Percentiles rank a stretch among this genome's conserved stretches.
These are phyloP conservation scores for Lasiosphaeria miniovina DNA, from an alignment of 495 filamentous ascomycete species.

Conservation along the genomic window DNA sequence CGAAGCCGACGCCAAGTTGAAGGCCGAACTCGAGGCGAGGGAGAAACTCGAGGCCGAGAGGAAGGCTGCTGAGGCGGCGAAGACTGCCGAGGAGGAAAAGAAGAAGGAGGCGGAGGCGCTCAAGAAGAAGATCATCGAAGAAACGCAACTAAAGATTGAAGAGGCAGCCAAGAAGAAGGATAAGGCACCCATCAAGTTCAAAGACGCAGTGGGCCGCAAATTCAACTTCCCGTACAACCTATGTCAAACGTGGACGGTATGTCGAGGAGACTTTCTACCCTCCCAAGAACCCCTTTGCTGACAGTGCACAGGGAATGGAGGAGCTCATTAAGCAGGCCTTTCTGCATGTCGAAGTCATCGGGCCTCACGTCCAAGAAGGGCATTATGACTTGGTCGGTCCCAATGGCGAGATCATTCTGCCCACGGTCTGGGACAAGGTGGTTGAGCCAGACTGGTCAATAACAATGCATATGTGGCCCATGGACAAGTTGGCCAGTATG, in stretches of 20 bases:
- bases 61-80: conserved; percentile 30
- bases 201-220: conserved; percentile 81
- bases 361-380: conserved; percentile 76
- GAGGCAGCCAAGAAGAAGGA: conserved; percentile 52
- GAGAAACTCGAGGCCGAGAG: conserved; percentile 21
- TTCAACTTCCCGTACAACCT: conserved; percentile 82
- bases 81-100: conserved; percentile 32
- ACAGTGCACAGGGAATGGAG: conserved; percentile 66
- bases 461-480: conserved; percentile 97
- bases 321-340: conserved; percentile 85
- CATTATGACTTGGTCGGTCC: conserved; percentile 84
- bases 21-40: conserved; percentile 28
- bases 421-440: conserved; percentile 81
- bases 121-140: conserved; percentile 33
- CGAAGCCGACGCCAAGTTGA: conserved; percentile 38
- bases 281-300: not conserved
- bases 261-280: conserved; percentile 22
- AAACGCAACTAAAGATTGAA: conserved; percentile 49
- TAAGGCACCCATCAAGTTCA: conserved; percentile 68
- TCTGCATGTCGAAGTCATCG: conserved; percentile 76
- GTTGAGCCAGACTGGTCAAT: conserved; percentile 85
- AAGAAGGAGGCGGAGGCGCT: conserved; percentile 17
- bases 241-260: conserved; percentile 76
- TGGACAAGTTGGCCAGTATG: conserved; percentile 46
- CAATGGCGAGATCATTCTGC: conserved; percentile 83